phyloP scores from a whole-genome alignment of 495 filamentous ascomycete species.

The Xylaria bambusicola region DNA sequence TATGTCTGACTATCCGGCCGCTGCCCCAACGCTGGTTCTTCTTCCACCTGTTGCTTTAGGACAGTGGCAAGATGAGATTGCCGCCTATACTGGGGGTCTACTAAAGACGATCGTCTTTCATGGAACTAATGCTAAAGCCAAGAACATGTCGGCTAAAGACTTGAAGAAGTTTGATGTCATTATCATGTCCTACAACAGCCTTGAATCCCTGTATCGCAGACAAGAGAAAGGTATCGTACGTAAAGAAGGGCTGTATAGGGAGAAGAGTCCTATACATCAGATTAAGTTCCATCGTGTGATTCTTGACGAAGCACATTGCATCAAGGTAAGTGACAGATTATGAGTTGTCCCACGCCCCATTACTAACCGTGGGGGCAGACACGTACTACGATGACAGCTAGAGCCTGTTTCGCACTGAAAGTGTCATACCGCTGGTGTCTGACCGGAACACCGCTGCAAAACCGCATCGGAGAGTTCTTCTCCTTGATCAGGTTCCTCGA shows the following conservation, averaged over 20 bases:
- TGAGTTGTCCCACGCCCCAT: not conserved
- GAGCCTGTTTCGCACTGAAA: constrained; percentile 86
- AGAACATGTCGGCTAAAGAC: constrained; percentile 69
- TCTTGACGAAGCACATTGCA: constrained; percentile 94
- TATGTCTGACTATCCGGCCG: constrained; percentile 92
- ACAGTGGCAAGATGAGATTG: constrained; percentile 95
- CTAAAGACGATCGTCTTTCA: constrained; percentile 89
- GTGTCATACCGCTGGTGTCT: constrained; percentile 92
- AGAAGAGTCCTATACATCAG: constrained; percentile 83
- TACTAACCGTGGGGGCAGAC: constrained; percentile 43
- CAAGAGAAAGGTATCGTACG: constrained; percentile 89
- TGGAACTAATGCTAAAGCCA: constrained; percentile 79
- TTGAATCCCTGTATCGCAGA: constrained; percentile 89
- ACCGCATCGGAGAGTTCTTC: constrained; percentile 96
- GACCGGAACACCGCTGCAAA: constrained; percentile 91
- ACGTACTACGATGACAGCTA: constrained; percentile 84
- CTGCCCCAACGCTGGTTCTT: constrained; percentile 79
- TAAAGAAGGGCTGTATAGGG: constrained; percentile 66
- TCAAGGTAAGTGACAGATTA: constrained; percentile 60
- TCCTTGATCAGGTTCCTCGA: constrained; percentile 89
- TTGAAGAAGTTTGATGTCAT: constrained; percentile 85
- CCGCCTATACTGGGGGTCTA: constrained; percentile 84
- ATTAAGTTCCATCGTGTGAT: constrained; percentile 89
- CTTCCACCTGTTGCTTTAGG: constrained; percentile 94
- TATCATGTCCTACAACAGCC: constrained; percentile 92